Percentiles rank a stretch among this genome's conserved stretches.
phyloP scores from a whole-genome alignment of 768 basidiomycete species.

The Rhizopogon vulgaris region DNA sequence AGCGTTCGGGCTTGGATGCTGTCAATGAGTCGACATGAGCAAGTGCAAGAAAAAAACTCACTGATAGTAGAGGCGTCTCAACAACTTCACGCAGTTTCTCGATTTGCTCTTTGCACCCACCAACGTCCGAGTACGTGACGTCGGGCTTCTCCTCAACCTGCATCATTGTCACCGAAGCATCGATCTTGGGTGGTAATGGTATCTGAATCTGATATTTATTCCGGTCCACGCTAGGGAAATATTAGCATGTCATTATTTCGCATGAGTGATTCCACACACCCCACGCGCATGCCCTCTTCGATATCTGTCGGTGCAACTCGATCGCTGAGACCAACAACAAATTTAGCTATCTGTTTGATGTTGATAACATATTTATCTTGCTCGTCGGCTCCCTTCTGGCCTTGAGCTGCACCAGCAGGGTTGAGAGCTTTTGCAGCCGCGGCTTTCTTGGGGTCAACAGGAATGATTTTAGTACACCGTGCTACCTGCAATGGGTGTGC shows the following conservation, averaged over 20 bases:
- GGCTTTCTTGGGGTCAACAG: conserved; percentile 67
- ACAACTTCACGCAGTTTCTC: conserved; percentile 99
- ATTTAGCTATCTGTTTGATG: conserved; percentile 99
- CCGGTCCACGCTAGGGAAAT: conserved; percentile 70
- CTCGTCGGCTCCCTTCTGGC: conserved; percentile 96
- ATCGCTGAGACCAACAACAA: conserved; percentile 95
- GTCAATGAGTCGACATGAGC: conserved; percentile 10
- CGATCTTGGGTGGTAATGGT: conserved; percentile 96
- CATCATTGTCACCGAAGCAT: conserved; percentile 99
- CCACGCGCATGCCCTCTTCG: conserved; percentile 99
- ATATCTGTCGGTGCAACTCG: conserved; percentile 97
- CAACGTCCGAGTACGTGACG: conserved; percentile 95
- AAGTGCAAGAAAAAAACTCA: conserved; percentile 33
- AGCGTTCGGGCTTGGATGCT: conserved; percentile 85
- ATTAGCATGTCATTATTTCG: background rate
- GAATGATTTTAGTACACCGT: conserved; percentile 97
- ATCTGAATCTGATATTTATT: conserved; percentile 99
- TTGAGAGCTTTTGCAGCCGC: conserved; percentile 77
- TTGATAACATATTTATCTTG: conserved; percentile 99
- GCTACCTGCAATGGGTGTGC: conserved; percentile 96
- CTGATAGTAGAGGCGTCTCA: conserved; percentile 90
- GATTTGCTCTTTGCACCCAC: conserved; percentile 99
- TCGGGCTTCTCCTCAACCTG: conserved; percentile 98
- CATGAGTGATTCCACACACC: conserved; percentile 47
- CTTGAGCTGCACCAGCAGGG: conserved; percentile 68